Conservation (phyloP, 31 red algal species). For the Endocladia muricata region DNA sequence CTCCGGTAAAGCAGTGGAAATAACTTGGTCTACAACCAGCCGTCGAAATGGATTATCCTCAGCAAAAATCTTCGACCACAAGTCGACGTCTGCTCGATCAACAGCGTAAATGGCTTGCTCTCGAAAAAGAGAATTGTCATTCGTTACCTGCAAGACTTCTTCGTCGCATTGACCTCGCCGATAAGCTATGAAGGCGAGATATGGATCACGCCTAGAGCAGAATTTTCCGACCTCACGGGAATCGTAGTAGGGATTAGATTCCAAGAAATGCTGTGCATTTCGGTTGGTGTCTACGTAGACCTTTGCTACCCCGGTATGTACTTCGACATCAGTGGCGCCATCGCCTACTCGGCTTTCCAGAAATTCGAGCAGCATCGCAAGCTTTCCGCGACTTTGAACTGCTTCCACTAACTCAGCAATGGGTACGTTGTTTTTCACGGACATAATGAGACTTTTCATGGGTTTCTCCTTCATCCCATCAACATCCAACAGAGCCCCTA, state of each 20-base stretch:
- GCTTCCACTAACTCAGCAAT: slow-evolving; percentile 84
- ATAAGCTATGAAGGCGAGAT: slow-evolving; percentile 92
- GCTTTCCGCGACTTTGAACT: slow-evolving; percentile 79
- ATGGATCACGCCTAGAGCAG: slow-evolving; percentile 91
- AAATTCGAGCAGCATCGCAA: slow-evolving; percentile 79
- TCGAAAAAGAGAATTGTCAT: slow-evolving; percentile 88
- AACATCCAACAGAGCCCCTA: slow-evolving; percentile 83
- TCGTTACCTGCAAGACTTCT: slow-evolving; percentile 88
- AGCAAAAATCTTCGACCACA: slow-evolving; percentile 89
- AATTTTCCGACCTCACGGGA: slow-evolving; percentile 85
- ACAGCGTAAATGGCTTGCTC: slow-evolving; percentile 97
- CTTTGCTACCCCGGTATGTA: slow-evolving; percentile 96
- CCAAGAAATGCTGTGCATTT: slow-evolving; percentile 97
- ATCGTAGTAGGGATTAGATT: slow-evolving; percentile 97
- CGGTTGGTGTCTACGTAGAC: slow-evolving; percentile 93
- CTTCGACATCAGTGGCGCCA: slow-evolving; percentile 76
- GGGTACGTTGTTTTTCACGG: slow-evolving; percentile 93
- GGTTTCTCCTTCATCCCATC: slow-evolving; percentile 74
- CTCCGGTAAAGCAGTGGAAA: slow-evolving; percentile 90
- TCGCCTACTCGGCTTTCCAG: slow-evolving; percentile 87
- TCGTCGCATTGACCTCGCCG: slow-evolving; percentile 88
- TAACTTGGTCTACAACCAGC: slow-evolving; percentile 89
- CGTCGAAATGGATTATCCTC: slow-evolving; percentile 84
- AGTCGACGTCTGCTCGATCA: slow-evolving; percentile 77
- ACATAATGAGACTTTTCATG: slow-evolving; percentile 86